Conservation (phyloP, 176 grass and related monocot genomes). For the Raddia guianensis region DNA sequence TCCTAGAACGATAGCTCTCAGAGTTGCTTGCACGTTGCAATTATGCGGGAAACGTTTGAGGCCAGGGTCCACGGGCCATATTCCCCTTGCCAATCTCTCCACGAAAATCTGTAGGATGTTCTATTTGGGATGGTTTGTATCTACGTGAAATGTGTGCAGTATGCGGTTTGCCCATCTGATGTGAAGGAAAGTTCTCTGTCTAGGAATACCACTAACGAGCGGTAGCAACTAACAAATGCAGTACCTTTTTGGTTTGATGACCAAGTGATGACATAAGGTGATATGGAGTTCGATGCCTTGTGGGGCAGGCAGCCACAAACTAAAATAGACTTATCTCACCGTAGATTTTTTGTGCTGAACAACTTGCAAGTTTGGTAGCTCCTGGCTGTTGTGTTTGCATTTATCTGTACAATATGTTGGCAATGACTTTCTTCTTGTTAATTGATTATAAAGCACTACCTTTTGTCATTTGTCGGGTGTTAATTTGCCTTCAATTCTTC, state of each 20-base stretch:
- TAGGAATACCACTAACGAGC: background rate
- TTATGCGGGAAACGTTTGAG: background rate
- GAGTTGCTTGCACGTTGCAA: background rate
- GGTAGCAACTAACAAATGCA: background rate
- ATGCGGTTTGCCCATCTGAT: background rate
- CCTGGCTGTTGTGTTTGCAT: background rate
- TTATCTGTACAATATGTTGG: background rate
- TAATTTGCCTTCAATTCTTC: constrained; percentile 14
- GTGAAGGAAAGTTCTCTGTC: background rate
- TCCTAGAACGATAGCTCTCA: background rate
- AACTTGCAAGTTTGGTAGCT: background rate
- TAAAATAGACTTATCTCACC: background rate
- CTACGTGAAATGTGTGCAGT: background rate
- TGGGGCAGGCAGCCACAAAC: background rate
- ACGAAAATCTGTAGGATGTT: background rate
- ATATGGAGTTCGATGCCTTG: background rate
- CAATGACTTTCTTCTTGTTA: background rate
- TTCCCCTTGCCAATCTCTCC: background rate
- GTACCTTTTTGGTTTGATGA: background rate
- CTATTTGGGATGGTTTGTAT: background rate
- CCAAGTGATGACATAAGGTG: background rate
- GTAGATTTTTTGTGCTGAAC: constrained; percentile 2
- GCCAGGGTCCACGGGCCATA: background rate
- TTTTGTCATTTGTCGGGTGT: constrained; percentile 28
- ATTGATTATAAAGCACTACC: background rate